Evolutionary conservation across 352 stramenopile genomes (phyloP).

Genomic region (Phytophthora melonis): DNA sequence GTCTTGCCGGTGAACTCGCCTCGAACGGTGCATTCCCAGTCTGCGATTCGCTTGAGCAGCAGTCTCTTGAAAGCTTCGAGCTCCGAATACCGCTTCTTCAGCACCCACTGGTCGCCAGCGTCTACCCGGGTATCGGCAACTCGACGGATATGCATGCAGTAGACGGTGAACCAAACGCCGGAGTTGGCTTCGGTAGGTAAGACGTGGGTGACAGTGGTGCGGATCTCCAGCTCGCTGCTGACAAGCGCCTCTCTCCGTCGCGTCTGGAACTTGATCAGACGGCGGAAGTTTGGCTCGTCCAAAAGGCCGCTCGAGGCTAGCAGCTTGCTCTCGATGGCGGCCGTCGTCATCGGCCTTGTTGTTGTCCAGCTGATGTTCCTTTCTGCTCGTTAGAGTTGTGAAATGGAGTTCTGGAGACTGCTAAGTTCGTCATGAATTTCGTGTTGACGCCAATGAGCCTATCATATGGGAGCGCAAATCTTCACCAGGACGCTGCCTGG

Average conservation of each 20-base stretch:
- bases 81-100: slow-evolving; percentile 72
- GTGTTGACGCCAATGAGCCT: slow-evolving; percentile 25
- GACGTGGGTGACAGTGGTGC: slow-evolving; percentile 35
- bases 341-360: slow-evolving; percentile 4
- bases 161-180: slow-evolving; percentile 52
- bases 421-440: slow-evolving; percentile 20
- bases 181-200: slow-evolving; percentile 27
- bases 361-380: neutral
- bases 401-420: slow-evolving; percentile 14
- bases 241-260: slow-evolving; percentile 49
- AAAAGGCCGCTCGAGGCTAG: slow-evolving; percentile 42
- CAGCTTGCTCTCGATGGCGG: slow-evolving; percentile 35
- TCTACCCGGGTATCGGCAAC: slow-evolving; percentile 10
- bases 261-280: slow-evolving; percentile 72
- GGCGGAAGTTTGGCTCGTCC: slow-evolving; percentile 49
- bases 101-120: slow-evolving; percentile 45
- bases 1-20: slow-evolving; percentile 40
- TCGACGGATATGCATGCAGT: slow-evolving; percentile 59
- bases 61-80: slow-evolving; percentile 50
- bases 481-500: slow-evolving; percentile 2
- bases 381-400: slow-evolving; percentile 2
- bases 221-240: slow-evolving; percentile 60
- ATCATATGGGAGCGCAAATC: slow-evolving; percentile 14
- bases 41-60: slow-evolving; percentile 50
- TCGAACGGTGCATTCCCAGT: slow-evolving; percentile 47